Base-by-base conservation (phyloP, 345 rosid species). In the Rhodomyrtus tomentosa region DNA sequence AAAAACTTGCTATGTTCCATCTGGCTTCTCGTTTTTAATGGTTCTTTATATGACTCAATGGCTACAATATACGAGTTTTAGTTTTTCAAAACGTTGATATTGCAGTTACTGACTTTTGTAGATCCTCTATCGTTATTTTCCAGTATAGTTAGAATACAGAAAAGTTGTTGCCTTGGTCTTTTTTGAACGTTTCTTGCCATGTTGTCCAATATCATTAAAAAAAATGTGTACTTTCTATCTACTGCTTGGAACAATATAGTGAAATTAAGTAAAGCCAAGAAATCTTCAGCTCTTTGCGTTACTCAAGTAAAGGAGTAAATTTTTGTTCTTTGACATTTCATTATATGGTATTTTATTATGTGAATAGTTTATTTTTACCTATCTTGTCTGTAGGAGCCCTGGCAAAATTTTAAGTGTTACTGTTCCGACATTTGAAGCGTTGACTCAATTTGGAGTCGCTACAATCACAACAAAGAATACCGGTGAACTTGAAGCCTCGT, bases 401-500 rank as follows among this genome's bases (percentile, higher is more conserved):
- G 99, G 98, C 56, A 95, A 94, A 90, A 93, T 97, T 45, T 83
- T 89, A 80, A 93, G 91, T 83, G 86, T 92, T n/a, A 90, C 88
- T 24, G 86, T 97, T 84, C 98, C 99, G 18, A 94, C 95, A 49
- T 95, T 95, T 83, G 98, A 95, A 85, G 94, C 99, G 82, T 95
- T 97, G 85, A 90, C 94, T 54, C 98, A 95, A 85, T 92, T 92
- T 76, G 99, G 99, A 88, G 90, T 91, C 81, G 96, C 98, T 62
- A 90, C 94, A 83, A 91, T 97, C 84, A 91, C 96, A 51, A 90
- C 91, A 27, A 88, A 86, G 89, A 95, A 95, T 83, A 94, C 85
- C 3, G 98, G 99, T 90, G 94, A 93, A 90, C 91, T 95, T 79
- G 98, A 97, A 91, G 98, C 98, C 53, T 97, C 98, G 10, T 97